These are phyloP conservation scores for Kodamaea fungicola DNA, from an alignment of 1,139 yeast species.

Conservation along the genomic window DNA sequence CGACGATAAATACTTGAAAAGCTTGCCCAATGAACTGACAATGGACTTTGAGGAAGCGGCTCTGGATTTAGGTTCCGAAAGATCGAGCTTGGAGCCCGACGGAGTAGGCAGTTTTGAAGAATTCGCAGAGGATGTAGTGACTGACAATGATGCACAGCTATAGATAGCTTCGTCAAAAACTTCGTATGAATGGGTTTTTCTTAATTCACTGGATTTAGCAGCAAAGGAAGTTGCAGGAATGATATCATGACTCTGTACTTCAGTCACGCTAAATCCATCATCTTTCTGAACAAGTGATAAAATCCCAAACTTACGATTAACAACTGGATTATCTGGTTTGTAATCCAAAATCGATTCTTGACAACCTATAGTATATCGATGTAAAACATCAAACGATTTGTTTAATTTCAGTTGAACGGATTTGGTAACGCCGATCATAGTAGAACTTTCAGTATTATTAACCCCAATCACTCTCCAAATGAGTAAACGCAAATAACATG, in stretches of 20 bases:
- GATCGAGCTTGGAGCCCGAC: slow-evolving; percentile 2
- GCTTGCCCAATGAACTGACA: slow-evolving; percentile 36
- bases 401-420: slow-evolving; percentile 28
- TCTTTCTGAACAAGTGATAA: slow-evolving; percentile 30
- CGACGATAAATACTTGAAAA: slow-evolving; percentile 34
- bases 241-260: slow-evolving; percentile 11
- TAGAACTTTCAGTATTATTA: slow-evolving; percentile 38
- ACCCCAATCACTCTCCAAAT: slow-evolving; percentile 66
- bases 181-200: slow-evolving; percentile 64
- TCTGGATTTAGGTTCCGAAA: slow-evolving; percentile 7
- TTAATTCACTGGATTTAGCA: slow-evolving; percentile 30
- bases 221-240: slow-evolving; percentile 15
- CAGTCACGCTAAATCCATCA: slow-evolving; percentile 22
- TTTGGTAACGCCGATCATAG: slow-evolving; percentile 29
- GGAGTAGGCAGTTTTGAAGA: slow-evolving; percentile 6
- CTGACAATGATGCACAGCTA: slow-evolving; percentile 44
- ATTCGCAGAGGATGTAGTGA: slow-evolving; percentile 10
- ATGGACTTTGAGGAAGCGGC: slow-evolving; percentile 21
- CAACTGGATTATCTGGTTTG: slow-evolving; percentile 49
- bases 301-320: slow-evolving; percentile 49
- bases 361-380: slow-evolving; percentile 9
- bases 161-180: slow-evolving; percentile 76
- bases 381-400: slow-evolving; percentile 21
- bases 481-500: slow-evolving; percentile 62
- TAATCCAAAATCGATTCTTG: slow-evolving; percentile 17